phyloP scores from a whole-genome alignment of 768 basidiomycete species.

The Suillus alpinus region DNA sequence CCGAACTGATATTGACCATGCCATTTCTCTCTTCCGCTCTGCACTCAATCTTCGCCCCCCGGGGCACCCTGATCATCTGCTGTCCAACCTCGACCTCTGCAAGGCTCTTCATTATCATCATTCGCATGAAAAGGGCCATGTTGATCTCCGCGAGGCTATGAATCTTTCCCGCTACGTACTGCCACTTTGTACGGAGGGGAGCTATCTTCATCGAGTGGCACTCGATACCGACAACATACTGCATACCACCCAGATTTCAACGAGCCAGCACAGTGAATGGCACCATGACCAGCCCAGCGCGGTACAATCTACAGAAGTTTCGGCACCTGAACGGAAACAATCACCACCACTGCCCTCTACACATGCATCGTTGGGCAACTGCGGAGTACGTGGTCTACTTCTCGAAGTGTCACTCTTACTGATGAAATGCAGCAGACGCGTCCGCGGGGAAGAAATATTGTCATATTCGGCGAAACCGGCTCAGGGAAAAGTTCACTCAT shows the following conservation, averaged over 20 bases:
- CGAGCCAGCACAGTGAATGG: background rate
- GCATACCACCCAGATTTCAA: background rate
- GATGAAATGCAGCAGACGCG: background rate
- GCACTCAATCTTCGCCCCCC: background rate
- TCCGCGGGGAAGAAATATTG: slow-evolving; percentile 8
- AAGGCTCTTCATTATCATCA: background rate
- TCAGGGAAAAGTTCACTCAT: slow-evolving; percentile 26
- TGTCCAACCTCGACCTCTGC: background rate
- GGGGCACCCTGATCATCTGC: background rate
- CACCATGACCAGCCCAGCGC: background rate
- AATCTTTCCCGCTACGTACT: background rate
- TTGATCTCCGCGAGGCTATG: background rate
- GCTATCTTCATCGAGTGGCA: background rate
- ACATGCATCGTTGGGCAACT: background rate
- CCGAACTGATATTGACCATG: background rate
- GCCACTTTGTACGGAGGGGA: background rate
- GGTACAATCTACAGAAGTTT: background rate
- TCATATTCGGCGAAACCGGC: slow-evolving; percentile 26
- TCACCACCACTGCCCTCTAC: background rate
- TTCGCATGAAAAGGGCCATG: background rate
- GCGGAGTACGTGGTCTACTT: background rate
- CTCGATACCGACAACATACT: background rate
- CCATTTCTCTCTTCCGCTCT: background rate
- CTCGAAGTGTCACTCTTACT: background rate
- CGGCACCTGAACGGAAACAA: background rate